Conservation (phyloP, 202 grass and related monocot species). For the Musa balbisiana region DNA sequence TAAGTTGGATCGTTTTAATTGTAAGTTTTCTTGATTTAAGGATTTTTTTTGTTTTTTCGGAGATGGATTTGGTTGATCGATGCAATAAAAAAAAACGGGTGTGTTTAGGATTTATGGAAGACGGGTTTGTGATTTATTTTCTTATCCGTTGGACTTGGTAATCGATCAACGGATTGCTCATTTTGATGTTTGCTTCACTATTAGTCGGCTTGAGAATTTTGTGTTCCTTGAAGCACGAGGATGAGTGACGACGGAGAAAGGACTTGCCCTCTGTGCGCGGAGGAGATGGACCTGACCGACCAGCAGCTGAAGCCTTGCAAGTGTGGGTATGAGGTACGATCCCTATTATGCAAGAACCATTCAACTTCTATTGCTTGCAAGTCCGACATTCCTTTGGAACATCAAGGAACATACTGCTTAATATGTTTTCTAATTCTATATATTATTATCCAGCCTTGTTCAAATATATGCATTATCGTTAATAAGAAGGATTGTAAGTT, state of each 20-base stretch:
- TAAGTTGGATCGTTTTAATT: too few species aligned
- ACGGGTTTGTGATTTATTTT: too few species aligned
- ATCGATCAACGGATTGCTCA: background rate
- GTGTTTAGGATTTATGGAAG: too few species aligned
- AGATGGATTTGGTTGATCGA: too few species aligned
- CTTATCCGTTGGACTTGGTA: too few species aligned
- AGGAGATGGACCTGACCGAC: slow-evolving; percentile 98
- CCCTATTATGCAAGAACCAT: background rate
- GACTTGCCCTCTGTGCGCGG: slow-evolving; percentile 82
- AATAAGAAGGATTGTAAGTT: background rate
- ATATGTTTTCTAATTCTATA: too few species aligned
- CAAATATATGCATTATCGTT: too few species aligned
- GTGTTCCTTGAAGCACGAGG: slow-evolving; percentile 33
- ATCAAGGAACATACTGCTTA: too few species aligned
- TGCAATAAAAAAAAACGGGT: too few species aligned
- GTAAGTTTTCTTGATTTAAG: too few species aligned
- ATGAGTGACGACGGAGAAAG: slow-evolving; percentile 90
- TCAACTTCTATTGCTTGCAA: background rate
- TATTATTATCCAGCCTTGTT: too few species aligned
- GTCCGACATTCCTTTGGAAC: background rate
- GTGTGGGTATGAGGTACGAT: slow-evolving; percentile 74
- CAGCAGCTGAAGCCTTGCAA: slow-evolving; percentile 91
- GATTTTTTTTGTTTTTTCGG: too few species aligned
- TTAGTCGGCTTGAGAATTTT: background rate
- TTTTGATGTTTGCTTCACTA: background rate